Conservation (phyloP, 2,329 filamentous ascomycete genomes). For the Calonectria hawksworthii region DNA sequence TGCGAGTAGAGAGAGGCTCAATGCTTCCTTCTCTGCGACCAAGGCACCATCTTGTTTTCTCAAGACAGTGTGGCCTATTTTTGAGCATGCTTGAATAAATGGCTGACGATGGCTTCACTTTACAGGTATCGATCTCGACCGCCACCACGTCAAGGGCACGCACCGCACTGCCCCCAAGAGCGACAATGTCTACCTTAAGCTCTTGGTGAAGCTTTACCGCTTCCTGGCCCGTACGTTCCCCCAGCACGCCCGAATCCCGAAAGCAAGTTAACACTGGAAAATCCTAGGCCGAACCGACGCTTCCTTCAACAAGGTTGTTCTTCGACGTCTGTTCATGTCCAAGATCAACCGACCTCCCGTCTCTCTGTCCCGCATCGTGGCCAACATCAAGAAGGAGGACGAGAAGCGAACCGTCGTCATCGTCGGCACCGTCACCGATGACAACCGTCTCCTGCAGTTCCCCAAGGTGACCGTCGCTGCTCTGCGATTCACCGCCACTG, state of each 20-base stretch:
- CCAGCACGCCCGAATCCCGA: not conserved
- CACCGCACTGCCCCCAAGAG: constrained; percentile 98
- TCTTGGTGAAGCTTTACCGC: constrained; percentile 98
- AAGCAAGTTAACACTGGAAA: constrained; percentile 27
- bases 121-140: constrained; percentile 80
- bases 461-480: constrained; percentile 96
- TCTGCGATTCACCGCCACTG: constrained; percentile 96
- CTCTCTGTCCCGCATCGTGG: constrained; percentile 90
- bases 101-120: constrained; percentile 70
- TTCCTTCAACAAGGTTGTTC: constrained; percentile 98
- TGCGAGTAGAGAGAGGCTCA: constrained; percentile 62
- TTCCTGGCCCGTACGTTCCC: constrained; percentile 90
- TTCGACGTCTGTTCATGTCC: constrained; percentile 98
- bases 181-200: constrained; percentile 97
- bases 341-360: constrained; percentile 98
- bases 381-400: constrained; percentile 75
- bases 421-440: constrained; percentile 96
- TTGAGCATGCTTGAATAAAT: constrained; percentile 76
- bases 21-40: constrained; percentile 42
- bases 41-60: constrained; percentile 47
- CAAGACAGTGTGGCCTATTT: constrained; percentile 48
- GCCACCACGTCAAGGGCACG: constrained; percentile 77
- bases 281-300: constrained; percentile 89
- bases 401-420: constrained; percentile 92
- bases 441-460: constrained; percentile 91